A percentile compares a stretch with the other conserved stretches of the same genome.
These are phyloP conservation scores for Leptographium lundbergii DNA, from an alignment of 2,329 filamentous ascomycete genomes.

Conservation along the genomic window DNA sequence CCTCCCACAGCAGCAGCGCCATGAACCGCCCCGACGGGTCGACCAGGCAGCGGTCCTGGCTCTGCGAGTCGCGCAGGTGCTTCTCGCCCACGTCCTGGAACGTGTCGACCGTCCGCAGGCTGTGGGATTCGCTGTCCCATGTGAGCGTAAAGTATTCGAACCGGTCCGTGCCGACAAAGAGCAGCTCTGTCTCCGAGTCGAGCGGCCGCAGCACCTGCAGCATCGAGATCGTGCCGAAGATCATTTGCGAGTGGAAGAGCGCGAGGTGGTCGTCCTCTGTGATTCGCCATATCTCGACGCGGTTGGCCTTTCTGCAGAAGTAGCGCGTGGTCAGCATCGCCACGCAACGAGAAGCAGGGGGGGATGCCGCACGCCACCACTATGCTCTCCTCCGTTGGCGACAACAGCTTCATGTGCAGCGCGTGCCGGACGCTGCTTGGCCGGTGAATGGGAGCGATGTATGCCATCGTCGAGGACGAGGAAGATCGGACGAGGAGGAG, in stretches of 20 bases:
- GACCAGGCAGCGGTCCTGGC: slow-evolving; percentile 69
- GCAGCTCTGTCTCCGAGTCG: slow-evolving; percentile 62
- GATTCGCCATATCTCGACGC: slow-evolving; percentile 70
- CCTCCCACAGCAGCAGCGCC: slow-evolving; percentile 48
- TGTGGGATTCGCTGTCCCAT: slow-evolving; percentile 53
- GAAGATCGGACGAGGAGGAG: neutral
- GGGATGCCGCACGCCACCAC: slow-evolving; percentile 59
- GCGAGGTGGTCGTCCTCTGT: slow-evolving; percentile 51
- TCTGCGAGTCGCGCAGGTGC: slow-evolving; percentile 65
- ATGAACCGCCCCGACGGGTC: slow-evolving; percentile 61
- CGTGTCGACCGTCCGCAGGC: slow-evolving; percentile 37
- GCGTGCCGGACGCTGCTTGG: slow-evolving; percentile 88
- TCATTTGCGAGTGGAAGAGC: slow-evolving; percentile 53
- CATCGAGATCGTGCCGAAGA: slow-evolving; percentile 82
- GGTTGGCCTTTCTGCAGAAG: slow-evolving; percentile 58
- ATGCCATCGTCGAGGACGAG: slow-evolving; percentile 54
- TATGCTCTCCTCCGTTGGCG: slow-evolving; percentile 64
- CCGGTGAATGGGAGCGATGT: slow-evolving; percentile 84
- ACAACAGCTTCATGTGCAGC: slow-evolving; percentile 64
- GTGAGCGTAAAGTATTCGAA: slow-evolving; percentile 82
- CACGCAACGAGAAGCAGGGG: neutral
- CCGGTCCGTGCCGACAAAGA: slow-evolving; percentile 85
- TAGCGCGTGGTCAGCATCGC: neutral
- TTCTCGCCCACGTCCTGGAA: slow-evolving; percentile 43
- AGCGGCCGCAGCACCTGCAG: slow-evolving; percentile 68